phyloP scores from a whole-genome alignment of 176 grass and related monocot species.

The Olyra latifolia region DNA sequence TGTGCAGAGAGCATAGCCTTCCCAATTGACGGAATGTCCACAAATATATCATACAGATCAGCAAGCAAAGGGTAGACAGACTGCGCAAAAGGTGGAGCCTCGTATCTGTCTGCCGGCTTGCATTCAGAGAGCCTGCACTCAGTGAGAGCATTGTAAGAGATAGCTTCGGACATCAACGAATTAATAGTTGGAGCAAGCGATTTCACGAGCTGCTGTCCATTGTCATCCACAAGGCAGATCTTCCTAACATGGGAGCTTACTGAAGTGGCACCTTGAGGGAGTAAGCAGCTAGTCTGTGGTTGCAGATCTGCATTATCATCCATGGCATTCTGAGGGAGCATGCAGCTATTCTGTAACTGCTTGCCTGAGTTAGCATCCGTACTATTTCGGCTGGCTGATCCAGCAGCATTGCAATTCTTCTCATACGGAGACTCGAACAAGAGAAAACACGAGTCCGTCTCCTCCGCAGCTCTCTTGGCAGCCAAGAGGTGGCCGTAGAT shows the following conservation, averaged over 20 bases:
- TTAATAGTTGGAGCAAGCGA: slow-evolving; percentile 54
- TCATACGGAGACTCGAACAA: slow-evolving; percentile 90
- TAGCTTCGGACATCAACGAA: slow-evolving; percentile 44
- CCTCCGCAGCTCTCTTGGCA: slow-evolving; percentile 80
- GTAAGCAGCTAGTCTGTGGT: slow-evolving; percentile 49
- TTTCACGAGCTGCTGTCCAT: slow-evolving; percentile 58
- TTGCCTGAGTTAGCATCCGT: slow-evolving; percentile 30
- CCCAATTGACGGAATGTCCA: slow-evolving; percentile 66
- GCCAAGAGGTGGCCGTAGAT: slow-evolving; percentile 88
- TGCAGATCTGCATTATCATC: slow-evolving; percentile 44
- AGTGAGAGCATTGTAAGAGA: slow-evolving; percentile 18
- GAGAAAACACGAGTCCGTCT: slow-evolving; percentile 64
- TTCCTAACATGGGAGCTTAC: slow-evolving; percentile 49
- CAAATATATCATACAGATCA: slow-evolving; percentile 81
- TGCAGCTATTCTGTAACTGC: slow-evolving; percentile 43
- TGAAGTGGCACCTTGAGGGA: slow-evolving; percentile 45
- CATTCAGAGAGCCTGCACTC: slow-evolving; percentile 43
- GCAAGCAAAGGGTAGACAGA: slow-evolving; percentile 78
- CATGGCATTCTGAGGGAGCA: slow-evolving; percentile 27
- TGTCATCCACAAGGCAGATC: slow-evolving; percentile 48
- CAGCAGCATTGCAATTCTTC: slow-evolving; percentile 32
- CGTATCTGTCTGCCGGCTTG: slow-evolving; percentile 37
- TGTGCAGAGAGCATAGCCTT: slow-evolving; percentile 80
- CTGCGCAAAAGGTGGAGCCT: slow-evolving; percentile 73
- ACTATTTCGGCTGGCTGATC: slow-evolving; percentile 1